Evolutionary conservation across 352 stramenopile species (phyloP), one percentile per base, ranked within the genome.

Genomic region (Pythium monospermum): DNA sequence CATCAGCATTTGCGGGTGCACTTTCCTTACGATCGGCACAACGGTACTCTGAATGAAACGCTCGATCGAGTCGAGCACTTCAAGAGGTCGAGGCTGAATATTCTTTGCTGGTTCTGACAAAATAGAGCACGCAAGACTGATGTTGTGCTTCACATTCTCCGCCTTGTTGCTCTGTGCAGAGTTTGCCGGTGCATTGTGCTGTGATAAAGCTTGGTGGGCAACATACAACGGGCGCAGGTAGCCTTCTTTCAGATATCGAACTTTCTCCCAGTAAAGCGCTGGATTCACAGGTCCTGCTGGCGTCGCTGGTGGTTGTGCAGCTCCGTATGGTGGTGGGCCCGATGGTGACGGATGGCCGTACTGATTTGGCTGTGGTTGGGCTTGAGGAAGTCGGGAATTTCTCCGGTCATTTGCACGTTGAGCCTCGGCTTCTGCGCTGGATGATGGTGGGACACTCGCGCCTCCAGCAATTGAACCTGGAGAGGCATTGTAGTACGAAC

Each of bases 131-230:
- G 85, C 79, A 45, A 90, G 56, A 6, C 27, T 60, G 61, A 94
- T 91, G 55, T 91, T 94, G 44, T 85, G 68, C 62, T 88, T 87
- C 54, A 94, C 71, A 30, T 76, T 88, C 40, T 91, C 68, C 3
- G 75, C 83, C 57, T 94, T 94, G 25, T 50, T 25, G 19, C 73
- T 81, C 58, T 94, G 84, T 6, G 65, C 46, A 0, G 77, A 78
- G 41, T 87, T 86, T 6, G 72, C 61, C 3, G 83, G 67, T 33
- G 71, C 80, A 19, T 57, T 76, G 45, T 89, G 80, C 43, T 87
- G 70, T 19, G 67, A 76, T 41, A 94, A 54, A 8, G 81, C 82
- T 49, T 78, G 71, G 38, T 87, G 69, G 16, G 83, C 83, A 32
- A 83, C 52, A 22, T 66, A 73, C 16, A 94, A 55, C 3, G 83